Evolutionary conservation across 345 rosid genomes (phyloP), one percentile per base, ranked within the genome.

Genomic region (Syzygium aqueum): DNA sequence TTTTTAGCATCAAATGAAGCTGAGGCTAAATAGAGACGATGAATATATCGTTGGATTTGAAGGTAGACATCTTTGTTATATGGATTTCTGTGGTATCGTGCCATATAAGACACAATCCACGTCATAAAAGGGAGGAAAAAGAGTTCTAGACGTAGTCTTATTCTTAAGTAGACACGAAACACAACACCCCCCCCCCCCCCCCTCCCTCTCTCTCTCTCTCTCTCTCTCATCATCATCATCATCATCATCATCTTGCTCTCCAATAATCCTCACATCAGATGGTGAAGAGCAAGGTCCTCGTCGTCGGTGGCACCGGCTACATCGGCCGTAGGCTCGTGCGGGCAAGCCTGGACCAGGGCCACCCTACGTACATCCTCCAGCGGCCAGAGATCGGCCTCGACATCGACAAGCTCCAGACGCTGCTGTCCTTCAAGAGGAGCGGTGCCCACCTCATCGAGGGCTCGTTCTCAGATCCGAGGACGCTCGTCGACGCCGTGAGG

Each of bases 271-370:
- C 33, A 17, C 54, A 33, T 89, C 90, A 19, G 25, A 67, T 67
- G 93, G 91, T 30, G 27, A 92, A 92, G 91, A 89, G 93, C 88
- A 93, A 86, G 87, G 93, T 95, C 73, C 92, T 95, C 12, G 91
- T 95, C 2, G 97, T 94, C 7, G 97, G 97, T 2, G 97, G 90
- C 11, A 95, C 94, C 0, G 97, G 97, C 12, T 95, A 93, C 82
- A 87, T 93, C 7, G 97, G 97, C 1, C 85, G 90, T 90, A 92
- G 95, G 86, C 90, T 95, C 13, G 97, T 94, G 87, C 87, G 61
- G 88, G 96, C 94, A 6, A 92, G 97, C 91, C 89, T 95, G 14
- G 91, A 87, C 0, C 89, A 90, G 40, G 96, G 96, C 8, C 93
- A 95, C 84, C 49, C n/a, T 22, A 95, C 96, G 8, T 94, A 92